A percentile compares a stretch with the other conserved stretches of the same genome.
These are phyloP conservation scores for Sugiyamaella sp. DNA, from an alignment of 1,139 yeast species.

Conservation along the genomic window DNA sequence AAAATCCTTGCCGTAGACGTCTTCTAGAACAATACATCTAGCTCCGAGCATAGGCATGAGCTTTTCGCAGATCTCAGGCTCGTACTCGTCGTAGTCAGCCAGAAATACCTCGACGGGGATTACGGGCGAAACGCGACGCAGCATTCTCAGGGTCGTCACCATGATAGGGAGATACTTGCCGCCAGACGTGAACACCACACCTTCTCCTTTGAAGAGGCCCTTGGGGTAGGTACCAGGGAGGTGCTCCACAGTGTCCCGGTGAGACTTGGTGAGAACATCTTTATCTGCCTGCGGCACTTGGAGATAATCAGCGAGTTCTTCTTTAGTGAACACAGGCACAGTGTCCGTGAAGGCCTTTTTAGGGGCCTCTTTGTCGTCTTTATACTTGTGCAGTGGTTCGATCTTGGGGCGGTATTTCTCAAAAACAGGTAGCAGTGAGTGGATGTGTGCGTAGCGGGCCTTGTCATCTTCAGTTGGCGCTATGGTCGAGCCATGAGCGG, in stretches of 20 bases:
- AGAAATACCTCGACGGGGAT: conserved; percentile 79
- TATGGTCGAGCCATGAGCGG: neutral
- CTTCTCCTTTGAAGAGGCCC: conserved; percentile 54
- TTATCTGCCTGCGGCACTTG: conserved; percentile 55
- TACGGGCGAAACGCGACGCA: conserved; percentile 63
- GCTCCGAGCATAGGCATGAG: conserved; percentile 71
- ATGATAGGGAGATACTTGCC: conserved; percentile 77
- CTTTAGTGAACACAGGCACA: conserved; percentile 40
- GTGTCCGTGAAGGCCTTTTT: conserved; percentile 32
- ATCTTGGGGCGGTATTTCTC: conserved; percentile 23
- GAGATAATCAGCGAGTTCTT: conserved; percentile 56
- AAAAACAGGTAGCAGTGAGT: conserved; percentile 18
- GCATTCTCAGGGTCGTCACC: conserved; percentile 62
- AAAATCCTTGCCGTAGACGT: conserved; percentile 19
- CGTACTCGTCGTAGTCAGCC: conserved; percentile 71
- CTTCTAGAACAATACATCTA: conserved; percentile 34
- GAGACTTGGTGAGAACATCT: conserved; percentile 54
- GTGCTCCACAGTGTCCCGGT: conserved; percentile 51
- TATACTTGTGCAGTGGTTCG: conserved; percentile 28
- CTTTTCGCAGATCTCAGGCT: conserved; percentile 62
- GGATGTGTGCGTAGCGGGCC: conserved; percentile 19
- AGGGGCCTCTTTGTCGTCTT: conserved; percentile 29
- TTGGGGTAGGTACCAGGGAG: conserved; percentile 49
- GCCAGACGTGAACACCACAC: conserved; percentile 83
- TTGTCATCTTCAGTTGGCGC: conserved; percentile 8